Base-by-base conservation (phyloP, 495 filamentous ascomycete genomes). In the Aspergillus avenaceus region DNA sequence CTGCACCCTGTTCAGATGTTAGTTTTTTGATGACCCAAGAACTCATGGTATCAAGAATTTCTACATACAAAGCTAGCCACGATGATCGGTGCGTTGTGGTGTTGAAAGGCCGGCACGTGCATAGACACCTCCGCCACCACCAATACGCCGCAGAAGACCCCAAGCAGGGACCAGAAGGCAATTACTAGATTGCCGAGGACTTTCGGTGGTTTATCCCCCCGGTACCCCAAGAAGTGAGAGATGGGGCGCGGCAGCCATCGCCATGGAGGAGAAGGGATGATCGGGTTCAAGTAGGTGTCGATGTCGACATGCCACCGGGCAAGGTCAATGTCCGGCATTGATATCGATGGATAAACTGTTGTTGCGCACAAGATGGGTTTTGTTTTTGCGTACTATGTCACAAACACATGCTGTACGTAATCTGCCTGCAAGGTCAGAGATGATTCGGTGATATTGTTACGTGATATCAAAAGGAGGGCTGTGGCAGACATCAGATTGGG, bases 271-370 rank as follows among this genome's bases (percentile, higher is more conserved):
- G 62, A 53, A 8, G 84, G 84, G 31, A 90, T 45, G 50, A 82
- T 66, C 1, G 73, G 82, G 59, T 87, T 86, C 11, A 90, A 52
- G 55, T 79, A 77, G 8, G 59, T 62, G 67, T 90, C 87, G 38
- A 90, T 77, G 60, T 88, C 81, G 63, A 89, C 74, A 58, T 87
- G 60, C 64, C 69, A 74, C 12, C 60, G 59, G 8, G 58, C 61
- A 1, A 53, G 56, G 31, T 61, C 56, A 11, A 53, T 38, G 24
- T 40, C 42, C n/a, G 28, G 18, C 16, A 32, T 29, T 12, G 45
- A 45, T 25, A 32, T 8, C 9, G 27, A 25, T 26, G 32, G 40
- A 11, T n/a, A n/a, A 32, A 31, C 1, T 24, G 26, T 25, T 45
- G 9, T 5, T 25, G 19, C 26, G 18, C 3, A 12, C 26, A 26